phyloP scores from a whole-genome alignment of 176 grass and related monocot species.

The Cocos nucifera region DNA sequence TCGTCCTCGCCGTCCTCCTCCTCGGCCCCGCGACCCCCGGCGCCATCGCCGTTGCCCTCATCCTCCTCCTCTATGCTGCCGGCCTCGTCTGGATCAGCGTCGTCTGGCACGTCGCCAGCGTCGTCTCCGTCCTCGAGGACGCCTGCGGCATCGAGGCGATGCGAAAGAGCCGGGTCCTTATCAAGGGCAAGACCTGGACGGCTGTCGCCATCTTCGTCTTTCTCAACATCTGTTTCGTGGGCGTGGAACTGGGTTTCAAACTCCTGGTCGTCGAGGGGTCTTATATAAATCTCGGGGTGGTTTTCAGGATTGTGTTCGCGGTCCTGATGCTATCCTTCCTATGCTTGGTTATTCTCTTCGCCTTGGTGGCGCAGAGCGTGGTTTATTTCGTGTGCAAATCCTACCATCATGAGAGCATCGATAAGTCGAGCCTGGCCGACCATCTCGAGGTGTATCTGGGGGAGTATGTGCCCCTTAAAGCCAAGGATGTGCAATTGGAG shows the following conservation, averaged over 20 bases:
- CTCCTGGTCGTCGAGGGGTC: constrained; percentile 33
- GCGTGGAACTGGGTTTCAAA: constrained; percentile 51
- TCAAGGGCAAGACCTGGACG: constrained; percentile 44
- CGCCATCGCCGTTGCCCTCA: constrained; percentile 16
- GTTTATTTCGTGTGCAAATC: constrained; percentile 91
- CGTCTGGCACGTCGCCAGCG: constrained; percentile 85
- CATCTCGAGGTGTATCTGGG: constrained; percentile 87
- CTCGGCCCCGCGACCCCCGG: constrained; percentile 17
- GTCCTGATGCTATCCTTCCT: constrained; percentile 35
- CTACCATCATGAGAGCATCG: constrained; percentile 90
- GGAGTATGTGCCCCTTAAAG: constrained; percentile 75
- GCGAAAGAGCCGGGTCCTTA: constrained; percentile 58
- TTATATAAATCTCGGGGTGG: background rate
- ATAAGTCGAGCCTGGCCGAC: constrained; percentile 71
- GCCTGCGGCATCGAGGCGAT: constrained; percentile 66
- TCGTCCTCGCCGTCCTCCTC: constrained; percentile 37
- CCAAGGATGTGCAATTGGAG: constrained; percentile 81
- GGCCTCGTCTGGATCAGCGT: constrained; percentile 68
- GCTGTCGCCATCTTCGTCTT: constrained; percentile 28
- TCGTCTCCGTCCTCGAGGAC: constrained; percentile 84
- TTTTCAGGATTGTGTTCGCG: constrained; percentile 3
- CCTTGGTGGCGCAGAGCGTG: constrained; percentile 66
- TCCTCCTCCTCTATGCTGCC: constrained; percentile 29
- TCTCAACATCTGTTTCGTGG: constrained; percentile 35
- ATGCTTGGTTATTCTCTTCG: constrained; percentile 53